phyloP scores from a whole-genome alignment of 768 basidiomycete species.

The Tulasnella sp. region DNA sequence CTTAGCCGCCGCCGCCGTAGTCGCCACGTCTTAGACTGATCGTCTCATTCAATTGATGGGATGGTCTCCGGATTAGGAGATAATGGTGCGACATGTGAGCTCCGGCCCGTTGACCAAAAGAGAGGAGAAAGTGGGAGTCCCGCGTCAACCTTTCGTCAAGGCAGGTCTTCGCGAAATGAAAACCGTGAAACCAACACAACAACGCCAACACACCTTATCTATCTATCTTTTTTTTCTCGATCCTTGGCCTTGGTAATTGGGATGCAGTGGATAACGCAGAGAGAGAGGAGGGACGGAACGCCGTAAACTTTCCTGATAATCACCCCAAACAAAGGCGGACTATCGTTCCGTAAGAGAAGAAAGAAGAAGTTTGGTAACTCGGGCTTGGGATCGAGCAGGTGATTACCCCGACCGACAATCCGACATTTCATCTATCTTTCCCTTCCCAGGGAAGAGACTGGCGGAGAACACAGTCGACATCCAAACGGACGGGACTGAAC shows the following conservation, averaged over 20 bases:
- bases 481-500: not conserved
- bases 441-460: not conserved
- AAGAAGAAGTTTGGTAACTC: not conserved
- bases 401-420: not conserved
- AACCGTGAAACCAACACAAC: not conserved
- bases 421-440: not conserved
- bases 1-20: not conserved
- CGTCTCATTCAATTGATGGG: not conserved
- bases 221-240: not conserved
- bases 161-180: not conserved
- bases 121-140: not conserved
- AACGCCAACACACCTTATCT: not conserved
- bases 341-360: not conserved
- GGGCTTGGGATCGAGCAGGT: too few species aligned
- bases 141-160: not conserved
- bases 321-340: not conserved
- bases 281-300: not conserved
- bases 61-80: not conserved
- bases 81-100: slow-evolving; percentile 1
- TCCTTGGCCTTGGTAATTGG: not conserved
- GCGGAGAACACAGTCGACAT: not conserved
- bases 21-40: not conserved
- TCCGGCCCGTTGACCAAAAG: not conserved
- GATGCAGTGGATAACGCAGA: not conserved
- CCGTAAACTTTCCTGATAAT: not conserved